Conservation (phyloP, 176 grass and related monocot species). For the Cenchrus purpureus region DNA sequence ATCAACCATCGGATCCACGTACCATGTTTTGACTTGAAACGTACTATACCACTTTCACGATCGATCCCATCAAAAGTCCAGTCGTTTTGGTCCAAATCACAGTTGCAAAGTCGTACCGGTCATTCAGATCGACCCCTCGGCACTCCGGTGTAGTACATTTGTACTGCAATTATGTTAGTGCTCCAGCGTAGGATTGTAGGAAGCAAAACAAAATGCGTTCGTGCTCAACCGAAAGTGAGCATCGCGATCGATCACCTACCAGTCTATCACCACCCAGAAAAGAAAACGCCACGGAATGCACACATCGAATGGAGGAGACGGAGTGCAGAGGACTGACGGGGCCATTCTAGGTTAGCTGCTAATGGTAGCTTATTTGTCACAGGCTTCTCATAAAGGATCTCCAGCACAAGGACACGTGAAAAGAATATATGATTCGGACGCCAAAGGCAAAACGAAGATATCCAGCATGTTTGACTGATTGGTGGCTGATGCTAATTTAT, state of each 20-base stretch:
- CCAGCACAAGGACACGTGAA: neutral
- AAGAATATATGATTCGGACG: too few species aligned
- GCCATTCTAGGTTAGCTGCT: neutral
- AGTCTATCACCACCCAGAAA: neutral
- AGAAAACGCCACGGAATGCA: neutral
- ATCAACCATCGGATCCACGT: neutral
- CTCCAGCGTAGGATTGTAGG: neutral
- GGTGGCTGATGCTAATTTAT: too few species aligned
- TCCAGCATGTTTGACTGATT: too few species aligned
- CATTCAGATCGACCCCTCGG: neutral
- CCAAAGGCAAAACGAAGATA: too few species aligned
- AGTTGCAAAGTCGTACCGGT: neutral
- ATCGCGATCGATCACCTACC: neutral
- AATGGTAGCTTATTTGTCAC: too few species aligned
- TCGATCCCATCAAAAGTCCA: neutral
- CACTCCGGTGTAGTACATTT: conserved; percentile 16
- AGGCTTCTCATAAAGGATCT: neutral
- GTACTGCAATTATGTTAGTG: neutral
- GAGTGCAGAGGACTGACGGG: neutral
- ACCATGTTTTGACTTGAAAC: neutral
- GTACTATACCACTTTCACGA: neutral
- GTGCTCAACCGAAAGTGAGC: neutral
- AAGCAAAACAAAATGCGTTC: neutral
- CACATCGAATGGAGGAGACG: neutral
- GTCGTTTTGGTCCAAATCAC: neutral